Percentiles rank a stretch among this genome's conserved stretches.
These are phyloP conservation scores for Penicillium atrosanguineum DNA, from an alignment of 495 filamentous ascomycete species.

Conservation along the genomic window DNA sequence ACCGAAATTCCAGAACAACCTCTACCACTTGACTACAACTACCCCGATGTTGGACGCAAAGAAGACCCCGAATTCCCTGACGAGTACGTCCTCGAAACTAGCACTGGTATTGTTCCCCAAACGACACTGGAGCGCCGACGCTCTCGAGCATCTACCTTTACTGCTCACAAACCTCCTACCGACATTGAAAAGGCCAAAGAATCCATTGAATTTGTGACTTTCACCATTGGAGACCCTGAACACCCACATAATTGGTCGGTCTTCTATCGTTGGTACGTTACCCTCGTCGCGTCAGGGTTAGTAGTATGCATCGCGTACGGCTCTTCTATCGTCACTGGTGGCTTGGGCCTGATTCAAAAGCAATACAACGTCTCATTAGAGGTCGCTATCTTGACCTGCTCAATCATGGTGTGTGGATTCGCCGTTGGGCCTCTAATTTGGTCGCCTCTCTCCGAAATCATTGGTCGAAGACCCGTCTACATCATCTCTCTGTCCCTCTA, in stretches of 20 bases:
- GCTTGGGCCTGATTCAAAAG: conserved; percentile 53
- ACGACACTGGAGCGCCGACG: conserved; percentile 24
- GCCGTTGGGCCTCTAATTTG: conserved; percentile 53
- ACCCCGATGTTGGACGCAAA: conserved; percentile 23
- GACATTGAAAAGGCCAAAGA: conserved; percentile 27
- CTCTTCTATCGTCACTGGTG: conserved; percentile 60
- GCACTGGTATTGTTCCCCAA: conserved; percentile 30
- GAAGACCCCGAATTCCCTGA: conserved; percentile 29
- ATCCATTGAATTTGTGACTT: conserved; percentile 27
- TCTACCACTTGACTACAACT: conserved; percentile 26
- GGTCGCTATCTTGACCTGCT: conserved; percentile 56
- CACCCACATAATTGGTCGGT: conserved; percentile 55
- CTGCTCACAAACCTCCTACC: background rate
- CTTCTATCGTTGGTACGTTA: conserved; percentile 58
- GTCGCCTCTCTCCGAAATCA: conserved; percentile 73
- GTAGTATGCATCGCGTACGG: conserved; percentile 57
- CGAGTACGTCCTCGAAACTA: conserved; percentile 33
- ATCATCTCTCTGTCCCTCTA: conserved; percentile 52
- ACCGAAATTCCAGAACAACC: conserved; percentile 21
- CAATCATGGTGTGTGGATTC: conserved; percentile 41
- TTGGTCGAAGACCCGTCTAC: conserved; percentile 60
- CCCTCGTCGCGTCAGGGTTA: conserved; percentile 49
- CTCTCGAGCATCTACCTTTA: conserved; percentile 14
- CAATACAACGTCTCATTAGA: conserved; percentile 63
- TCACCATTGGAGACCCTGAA: conserved; percentile 42